Evolutionary conservation across 2,329 filamentous ascomycete genomes (phyloP).

Genomic region (Reticulascus tulasneorum): DNA sequence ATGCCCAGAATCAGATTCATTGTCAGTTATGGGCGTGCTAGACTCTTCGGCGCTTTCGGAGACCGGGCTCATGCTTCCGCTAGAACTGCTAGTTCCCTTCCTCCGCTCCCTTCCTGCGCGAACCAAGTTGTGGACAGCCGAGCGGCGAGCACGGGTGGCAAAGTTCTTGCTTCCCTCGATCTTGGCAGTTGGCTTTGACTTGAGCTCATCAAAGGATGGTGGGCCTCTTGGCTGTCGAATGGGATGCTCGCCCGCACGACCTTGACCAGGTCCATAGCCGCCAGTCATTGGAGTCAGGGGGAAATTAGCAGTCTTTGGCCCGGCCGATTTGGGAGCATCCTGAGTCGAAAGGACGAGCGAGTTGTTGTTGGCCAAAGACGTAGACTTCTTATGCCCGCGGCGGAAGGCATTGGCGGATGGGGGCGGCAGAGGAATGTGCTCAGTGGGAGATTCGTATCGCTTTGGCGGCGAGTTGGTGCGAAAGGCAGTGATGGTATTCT

Average conservation of each 20-base stretch:
- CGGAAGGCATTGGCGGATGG: conserved; percentile 90
- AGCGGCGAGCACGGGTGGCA: conserved; percentile 83
- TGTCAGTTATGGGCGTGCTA: conserved; percentile 67
- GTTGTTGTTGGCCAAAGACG: conserved; percentile 62
- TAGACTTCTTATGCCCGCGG: conserved; percentile 86
- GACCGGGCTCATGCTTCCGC: conserved; percentile 81
- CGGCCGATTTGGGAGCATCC: conserved; percentile 54
- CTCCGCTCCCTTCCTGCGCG: conserved; percentile 85
- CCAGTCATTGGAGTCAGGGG: conserved; percentile 77
- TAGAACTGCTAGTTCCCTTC: conserved; percentile 66
- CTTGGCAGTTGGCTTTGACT: conserved; percentile 84
- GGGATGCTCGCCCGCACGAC: conserved; percentile 89
- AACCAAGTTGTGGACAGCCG: conserved; percentile 86
- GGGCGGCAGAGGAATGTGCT: conserved; percentile 70
- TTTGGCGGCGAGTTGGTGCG: conserved; percentile 66
- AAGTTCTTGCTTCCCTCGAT: conserved; percentile 98
- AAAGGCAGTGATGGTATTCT: conserved; percentile 44
- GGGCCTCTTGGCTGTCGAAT: conserved; percentile 89
- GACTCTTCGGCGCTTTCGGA: conserved; percentile 71
- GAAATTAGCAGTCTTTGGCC: conserved; percentile 75
- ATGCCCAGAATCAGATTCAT: conserved; percentile 67
- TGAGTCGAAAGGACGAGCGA: conserved; percentile 38
- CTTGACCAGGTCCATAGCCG: conserved; percentile 88
- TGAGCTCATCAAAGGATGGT: conserved; percentile 85
- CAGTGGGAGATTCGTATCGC: conserved; percentile 65